Evolutionary conservation across 225 moss, liverwort and hornwort species (phyloP), one percentile per base, ranked within the genome.

Genomic region (Takakia lepidozioides): DNA sequence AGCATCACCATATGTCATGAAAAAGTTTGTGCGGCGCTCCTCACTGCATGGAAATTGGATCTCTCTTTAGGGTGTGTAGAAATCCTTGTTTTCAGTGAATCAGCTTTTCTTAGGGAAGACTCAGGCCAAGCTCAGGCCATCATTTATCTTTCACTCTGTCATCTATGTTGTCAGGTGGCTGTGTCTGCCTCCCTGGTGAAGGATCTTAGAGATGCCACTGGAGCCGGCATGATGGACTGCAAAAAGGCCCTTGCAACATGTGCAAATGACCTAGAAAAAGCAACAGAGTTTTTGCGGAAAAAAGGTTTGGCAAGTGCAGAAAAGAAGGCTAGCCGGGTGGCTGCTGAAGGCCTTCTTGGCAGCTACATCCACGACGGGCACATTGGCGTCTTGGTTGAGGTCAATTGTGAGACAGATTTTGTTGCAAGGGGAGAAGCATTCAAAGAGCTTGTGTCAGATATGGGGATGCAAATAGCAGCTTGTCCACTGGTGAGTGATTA

Each of bases 151-250:
- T n/a, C n/a, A n/a, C n/a, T n/a, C n/a, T n/a, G n/a, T n/a, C n/a
- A n/a, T n/a, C n/a, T n/a, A n/a, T n/a, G n/a, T n/a, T 32, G 7
- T 11, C 64, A 75, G 48, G 84, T 87, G 0, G 63, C 64, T 27
- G 82, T 90, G 40, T 73, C 86, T 1, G 89, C 93, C 18, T 69
- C 70, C 0, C 57, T 53, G 0, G 93, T 95, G 49, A 90, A 90
- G 50, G 75, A 87, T 58, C 78, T 95, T 32, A 72, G 93, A 51
- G 72, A 84, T 3, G 65, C 61, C 15, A 86, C 93, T 1, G 93
- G 90, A 46, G 86, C 93, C 29, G 93, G 93, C 34, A 90, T 95
- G 93, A 95, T 95, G 93, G 90, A 95, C 13, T 95, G 89, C 80
- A 95, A 95, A 63, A 95, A 95, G 70, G 93, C 93, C 13, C 64